phyloP scores from a whole-genome alignment of 1,284 basidiomycete genomes.

The Singerocomus inundabilis region DNA sequence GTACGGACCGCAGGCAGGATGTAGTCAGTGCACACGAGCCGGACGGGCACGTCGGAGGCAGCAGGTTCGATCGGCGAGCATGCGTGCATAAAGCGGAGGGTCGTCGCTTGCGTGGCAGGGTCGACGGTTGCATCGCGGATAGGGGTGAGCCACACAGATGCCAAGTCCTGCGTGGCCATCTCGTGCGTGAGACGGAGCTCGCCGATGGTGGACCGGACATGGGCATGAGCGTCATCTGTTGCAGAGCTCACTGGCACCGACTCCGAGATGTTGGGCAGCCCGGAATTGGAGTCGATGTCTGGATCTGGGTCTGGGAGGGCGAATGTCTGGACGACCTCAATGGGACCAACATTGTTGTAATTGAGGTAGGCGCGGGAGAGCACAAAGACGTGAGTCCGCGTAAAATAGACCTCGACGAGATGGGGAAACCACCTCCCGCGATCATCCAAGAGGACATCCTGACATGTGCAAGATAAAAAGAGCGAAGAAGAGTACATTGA shows the following conservation, averaged over 20 bases:
- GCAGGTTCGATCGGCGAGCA: background rate
- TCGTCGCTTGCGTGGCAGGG: constrained; percentile 11
- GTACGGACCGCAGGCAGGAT: background rate
- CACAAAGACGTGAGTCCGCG: constrained; percentile 16
- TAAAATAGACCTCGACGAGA: constrained; percentile 18
- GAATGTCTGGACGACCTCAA: constrained; percentile 23
- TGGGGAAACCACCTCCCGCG: constrained; percentile 20
- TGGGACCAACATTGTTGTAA: constrained; percentile 2
- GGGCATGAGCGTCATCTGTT: too few species aligned
- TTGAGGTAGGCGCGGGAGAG: constrained; percentile 15
- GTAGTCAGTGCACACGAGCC: constrained; percentile 21
- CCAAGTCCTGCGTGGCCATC: constrained; percentile 2
- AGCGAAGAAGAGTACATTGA: too few species aligned
- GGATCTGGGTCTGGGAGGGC: too few species aligned
- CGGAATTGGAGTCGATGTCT: background rate
- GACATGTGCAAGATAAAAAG: background rate
- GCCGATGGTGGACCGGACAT: background rate
- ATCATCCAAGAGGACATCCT: constrained; percentile 20
- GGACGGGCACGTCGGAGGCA: background rate
- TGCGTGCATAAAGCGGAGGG: constrained; percentile 22
- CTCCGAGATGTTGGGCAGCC: background rate
- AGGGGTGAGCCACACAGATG: constrained; percentile 17
- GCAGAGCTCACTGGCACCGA: too few species aligned
- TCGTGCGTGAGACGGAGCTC: constrained; percentile 27
- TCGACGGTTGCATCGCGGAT: constrained; percentile 13